Evolutionary conservation across 257 asterid species (phyloP), one percentile per base, ranked within the genome.

Genomic region (Linaria vulgaris): DNA sequence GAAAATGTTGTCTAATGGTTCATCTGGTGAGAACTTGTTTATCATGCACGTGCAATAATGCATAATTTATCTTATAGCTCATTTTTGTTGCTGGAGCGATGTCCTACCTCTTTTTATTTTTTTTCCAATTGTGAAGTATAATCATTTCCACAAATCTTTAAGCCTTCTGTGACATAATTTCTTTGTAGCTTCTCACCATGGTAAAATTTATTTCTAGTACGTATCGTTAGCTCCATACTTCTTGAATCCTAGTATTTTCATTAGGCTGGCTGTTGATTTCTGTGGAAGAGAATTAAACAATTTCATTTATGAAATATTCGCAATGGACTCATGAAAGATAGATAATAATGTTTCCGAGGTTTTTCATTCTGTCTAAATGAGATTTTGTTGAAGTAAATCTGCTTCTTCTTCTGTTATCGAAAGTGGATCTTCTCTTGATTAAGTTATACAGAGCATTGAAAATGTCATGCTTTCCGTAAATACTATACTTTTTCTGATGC

Each of bases 1-100:
- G 59, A 83, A 83, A 72, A 76, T 84, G 88, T 72, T 91, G 43
- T 59, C 77, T 59, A 86, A 86, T 78, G 80, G 88, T 72, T 85
- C 96, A 63, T 83, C 95, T 61, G 98, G 98, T 86, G 73, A 69
- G 64, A 43, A 56, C 19, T 56, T 60, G 8, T 53, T 34, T 72
- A 50, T 51, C 10, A 13, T 45, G 21, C 41, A 3, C 41, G 1
- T 34, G 41, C 41, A 3, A 11, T 34, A 4, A 34, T 34, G 10
- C 6, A 30, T 3, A 30, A 34, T 34, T 3, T 34, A 34, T 34
- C 41, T 34, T 34, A 34, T 34, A 34, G 41, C 41, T 34, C 5
- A 34, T 34, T 7, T 7, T 8, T 34, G 6, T 4, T 8, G 9
- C 10, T 34, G 37, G 37, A 30, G 3, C 6, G 6, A 34, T 34